Conservation (phyloP, 148 eudicot species). For the Vaccinium darrowii region DNA sequence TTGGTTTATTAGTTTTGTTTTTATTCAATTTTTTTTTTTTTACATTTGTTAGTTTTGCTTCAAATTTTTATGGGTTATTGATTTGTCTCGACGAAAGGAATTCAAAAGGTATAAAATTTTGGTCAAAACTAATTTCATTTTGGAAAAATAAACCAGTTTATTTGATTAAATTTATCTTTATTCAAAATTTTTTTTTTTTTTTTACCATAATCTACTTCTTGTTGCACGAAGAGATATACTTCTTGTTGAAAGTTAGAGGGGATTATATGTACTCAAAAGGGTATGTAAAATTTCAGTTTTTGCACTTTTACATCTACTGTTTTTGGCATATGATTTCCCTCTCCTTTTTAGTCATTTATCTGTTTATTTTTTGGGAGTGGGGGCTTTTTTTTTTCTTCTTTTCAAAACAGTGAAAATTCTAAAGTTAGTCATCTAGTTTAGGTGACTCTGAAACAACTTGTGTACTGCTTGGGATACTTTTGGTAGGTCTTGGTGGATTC, state of each 20-base stretch:
- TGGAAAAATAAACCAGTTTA: too few relatives aligned
- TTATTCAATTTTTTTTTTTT: too few relatives aligned
- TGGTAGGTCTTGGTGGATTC: not conserved
- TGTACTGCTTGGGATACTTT: not conserved
- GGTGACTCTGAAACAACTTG: not conserved
- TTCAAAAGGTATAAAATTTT: too few relatives aligned
- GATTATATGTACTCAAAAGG: conserved; percentile 69
- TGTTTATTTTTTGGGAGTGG: not conserved
- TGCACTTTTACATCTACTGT: not conserved
- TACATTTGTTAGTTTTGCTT: too few relatives aligned
- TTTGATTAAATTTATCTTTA: too few relatives aligned
- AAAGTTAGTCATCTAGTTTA: conserved; percentile 5
- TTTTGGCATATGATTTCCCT: not conserved
- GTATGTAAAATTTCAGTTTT: conserved; percentile 23
- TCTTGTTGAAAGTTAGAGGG: conserved; percentile 78
- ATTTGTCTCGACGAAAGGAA: too few relatives aligned
- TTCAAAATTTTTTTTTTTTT: too few relatives aligned
- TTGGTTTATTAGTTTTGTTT: too few relatives aligned
- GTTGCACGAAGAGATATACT: conserved; percentile 30
- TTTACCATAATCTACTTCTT: too few relatives aligned
- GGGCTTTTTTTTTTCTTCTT: not conserved
- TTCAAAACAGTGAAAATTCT: too few relatives aligned
- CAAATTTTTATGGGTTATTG: too few relatives aligned
- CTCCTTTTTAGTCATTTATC: not conserved
- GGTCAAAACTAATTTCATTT: too few relatives aligned